Evolutionary conservation across 805 yeast species (phyloP), one percentile per base, ranked within the genome.

Genomic region (Lachancea waltii): DNA sequence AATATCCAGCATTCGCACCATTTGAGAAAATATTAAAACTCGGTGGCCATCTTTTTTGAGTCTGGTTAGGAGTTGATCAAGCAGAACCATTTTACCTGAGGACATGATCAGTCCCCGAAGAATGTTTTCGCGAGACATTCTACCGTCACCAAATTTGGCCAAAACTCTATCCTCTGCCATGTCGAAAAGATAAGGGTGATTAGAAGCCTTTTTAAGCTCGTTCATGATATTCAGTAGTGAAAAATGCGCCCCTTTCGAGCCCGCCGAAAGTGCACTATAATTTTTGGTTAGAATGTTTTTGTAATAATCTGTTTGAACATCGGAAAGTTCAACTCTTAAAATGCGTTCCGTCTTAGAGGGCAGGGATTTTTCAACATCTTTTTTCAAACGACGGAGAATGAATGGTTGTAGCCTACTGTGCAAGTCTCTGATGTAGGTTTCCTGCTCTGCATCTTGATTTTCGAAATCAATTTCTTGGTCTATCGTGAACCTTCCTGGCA

Each of bases 341-440:
- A 94, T 94, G 50, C 97, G 76, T 64, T 92, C 98, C 0, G 96
- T 83, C 60, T 92, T 92, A 1, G 95, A 85, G 2, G 98, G 98
- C 46, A 92, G 69, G 0, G 96, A 86, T 57, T 90, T 94, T 60
- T 94, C 98, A 9, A 92, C 99, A 64, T 92, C 98, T 56, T 92
- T 92, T 60, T 92, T 92, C 60, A 94, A 72, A 53, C 99, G 75
- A 60, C 99, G 79, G 47, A 92, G 68, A 41, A 92, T 92, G 54
- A 81, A 92, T 0, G 98, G 97, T 56, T 89, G 89, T 49, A 92
- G 75, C 43, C 86, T 77, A 41, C 70, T 69, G 55, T 92, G 98
- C 33, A 92, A 69, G 46, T 81, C 83, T 54, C 87, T 79, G 50
- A 92, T 92, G 58, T 86, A 90, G 20, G 71, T 73, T 61, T 92